Evolutionary conservation across 2,329 filamentous ascomycete species (phyloP).

Genomic region (Calonectria hawksworthii): DNA sequence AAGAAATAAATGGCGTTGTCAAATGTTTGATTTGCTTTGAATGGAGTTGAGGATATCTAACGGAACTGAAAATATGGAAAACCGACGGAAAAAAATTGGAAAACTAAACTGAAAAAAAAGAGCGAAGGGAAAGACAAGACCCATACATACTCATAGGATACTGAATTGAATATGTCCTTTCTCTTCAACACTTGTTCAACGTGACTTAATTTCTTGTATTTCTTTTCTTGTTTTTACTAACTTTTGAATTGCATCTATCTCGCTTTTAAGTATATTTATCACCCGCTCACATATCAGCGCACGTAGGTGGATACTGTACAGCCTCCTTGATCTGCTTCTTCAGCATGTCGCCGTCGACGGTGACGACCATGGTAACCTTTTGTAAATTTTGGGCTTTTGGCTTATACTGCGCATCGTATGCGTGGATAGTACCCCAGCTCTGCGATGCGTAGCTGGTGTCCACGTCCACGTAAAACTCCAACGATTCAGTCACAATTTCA

Average conservation of each 20-base stretch:
- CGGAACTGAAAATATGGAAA: slow-evolving; percentile 7
- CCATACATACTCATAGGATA: slow-evolving; percentile 37
- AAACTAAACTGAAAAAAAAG: slow-evolving; percentile 33
- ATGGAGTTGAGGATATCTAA: not conserved
- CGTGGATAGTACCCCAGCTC: not conserved
- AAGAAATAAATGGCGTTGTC: not conserved
- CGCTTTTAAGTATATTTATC: not conserved
- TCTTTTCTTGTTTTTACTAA: no score
- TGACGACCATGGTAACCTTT: slow-evolving; percentile 8
- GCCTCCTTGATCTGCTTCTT: slow-evolving; percentile 8
- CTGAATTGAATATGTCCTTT: slow-evolving; percentile 42
- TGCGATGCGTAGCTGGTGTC: not conserved
- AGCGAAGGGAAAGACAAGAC: slow-evolving; percentile 37
- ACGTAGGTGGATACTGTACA: not conserved
- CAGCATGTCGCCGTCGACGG: not conserved
- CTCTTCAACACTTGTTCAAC: slow-evolving; percentile 29
- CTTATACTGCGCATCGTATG: not conserved
- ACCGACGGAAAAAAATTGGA: slow-evolving; percentile 10
- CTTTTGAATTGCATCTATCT: no score
- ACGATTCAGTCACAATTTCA: not conserved
- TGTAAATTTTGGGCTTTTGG: not conserved
- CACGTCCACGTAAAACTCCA: slow-evolving; percentile 3
- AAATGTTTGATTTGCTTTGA: not conserved
- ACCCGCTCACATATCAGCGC: not conserved
- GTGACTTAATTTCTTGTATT: no score